Evolutionary conservation across 192 early-diverging fungal genomes (phyloP).

Genomic region (Dimargaris cristalligena): DNA sequence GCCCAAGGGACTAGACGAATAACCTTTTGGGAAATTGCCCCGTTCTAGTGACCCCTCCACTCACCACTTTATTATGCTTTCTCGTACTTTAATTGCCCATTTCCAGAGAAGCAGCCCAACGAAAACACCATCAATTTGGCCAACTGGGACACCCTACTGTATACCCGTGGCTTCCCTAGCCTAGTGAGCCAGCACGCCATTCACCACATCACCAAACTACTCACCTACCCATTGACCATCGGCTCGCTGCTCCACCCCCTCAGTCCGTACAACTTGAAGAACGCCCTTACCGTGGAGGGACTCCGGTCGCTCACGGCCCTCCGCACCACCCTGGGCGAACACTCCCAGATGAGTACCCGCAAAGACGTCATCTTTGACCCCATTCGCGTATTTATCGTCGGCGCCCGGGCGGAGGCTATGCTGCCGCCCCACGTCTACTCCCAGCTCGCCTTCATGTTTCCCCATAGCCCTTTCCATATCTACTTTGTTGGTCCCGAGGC

Average conservation of each 20-base stretch:
- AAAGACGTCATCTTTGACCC: slow-evolving; percentile 35
- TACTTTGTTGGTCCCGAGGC: slow-evolving; percentile 67
- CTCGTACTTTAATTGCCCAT: too few species aligned
- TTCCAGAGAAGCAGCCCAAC: slow-evolving; percentile 42
- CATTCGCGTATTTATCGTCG: slow-evolving; percentile 49
- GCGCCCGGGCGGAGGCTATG: slow-evolving; percentile 54
- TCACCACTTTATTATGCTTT: too few species aligned
- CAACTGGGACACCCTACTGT: slow-evolving; percentile 62
- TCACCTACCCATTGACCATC: slow-evolving; percentile 66
- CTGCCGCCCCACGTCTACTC: slow-evolving; percentile 59
- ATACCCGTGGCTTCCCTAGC: slow-evolving; percentile 59
- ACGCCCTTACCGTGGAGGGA: slow-evolving; percentile 52
- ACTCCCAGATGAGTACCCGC: slow-evolving; percentile 24
- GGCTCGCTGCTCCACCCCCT: slow-evolving; percentile 52
- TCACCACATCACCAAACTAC: slow-evolving; percentile 60
- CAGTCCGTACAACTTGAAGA: slow-evolving; percentile 44
- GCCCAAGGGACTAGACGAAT: too few species aligned
- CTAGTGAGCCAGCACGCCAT: slow-evolving; percentile 51
- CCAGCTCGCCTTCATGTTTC: slow-evolving; percentile 55
- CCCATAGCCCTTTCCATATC: slow-evolving; percentile 53
- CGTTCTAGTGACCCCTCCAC: too few species aligned
- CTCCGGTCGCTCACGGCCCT: slow-evolving; percentile 49
- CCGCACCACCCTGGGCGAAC: slow-evolving; percentile 31
- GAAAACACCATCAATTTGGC: slow-evolving; percentile 61
- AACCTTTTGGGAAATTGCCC: too few species aligned